phyloP scores from a whole-genome alignment of 1,284 basidiomycete species.

The Ustilago esculenta region DNA sequence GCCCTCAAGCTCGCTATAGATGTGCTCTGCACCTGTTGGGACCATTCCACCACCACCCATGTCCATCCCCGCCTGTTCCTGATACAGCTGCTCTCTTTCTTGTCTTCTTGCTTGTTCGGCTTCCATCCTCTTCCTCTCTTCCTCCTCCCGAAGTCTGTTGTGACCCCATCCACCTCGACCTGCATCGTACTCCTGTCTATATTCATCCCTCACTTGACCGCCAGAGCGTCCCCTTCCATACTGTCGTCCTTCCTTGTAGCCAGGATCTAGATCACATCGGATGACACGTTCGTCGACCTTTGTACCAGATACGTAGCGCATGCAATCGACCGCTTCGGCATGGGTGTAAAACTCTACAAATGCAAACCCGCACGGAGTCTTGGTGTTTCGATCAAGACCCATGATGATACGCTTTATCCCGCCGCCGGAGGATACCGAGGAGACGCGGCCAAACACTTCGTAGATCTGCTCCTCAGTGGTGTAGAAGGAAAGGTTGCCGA shows the following conservation, averaged over 20 bases:
- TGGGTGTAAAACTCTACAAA: conserved; percentile 99
- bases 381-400: conserved; percentile 94
- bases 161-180: conserved; percentile 85
- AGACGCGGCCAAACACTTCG: conserved; percentile 93
- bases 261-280: conserved; percentile 96
- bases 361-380: conserved; percentile 99
- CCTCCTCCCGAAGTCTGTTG: conserved; percentile 68
- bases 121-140: conserved; percentile 78
- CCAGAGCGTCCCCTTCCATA: conserved; percentile 97
- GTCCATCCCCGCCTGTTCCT: conserved; percentile 69
- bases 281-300: conserved; percentile 99
- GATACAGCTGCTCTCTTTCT: conserved; percentile 83
- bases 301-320: conserved; percentile 93
- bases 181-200: conserved; percentile 94
- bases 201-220: conserved; percentile 92
- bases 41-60: conserved; percentile 44
- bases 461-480: conserved; percentile 99
- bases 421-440: conserved; percentile 86
- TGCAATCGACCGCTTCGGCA: conserved; percentile 87
- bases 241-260: conserved; percentile 95
- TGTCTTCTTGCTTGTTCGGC: conserved; percentile 79
- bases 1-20: conserved; percentile 46
- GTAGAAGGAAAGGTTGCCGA: conserved; percentile 72
- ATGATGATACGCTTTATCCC: conserved; percentile 99
- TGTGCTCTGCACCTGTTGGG: conserved; percentile 39